phyloP scores from a whole-genome alignment of 2,329 filamentous ascomycete species.

The Magnaporthiopsis rhizophila region DNA sequence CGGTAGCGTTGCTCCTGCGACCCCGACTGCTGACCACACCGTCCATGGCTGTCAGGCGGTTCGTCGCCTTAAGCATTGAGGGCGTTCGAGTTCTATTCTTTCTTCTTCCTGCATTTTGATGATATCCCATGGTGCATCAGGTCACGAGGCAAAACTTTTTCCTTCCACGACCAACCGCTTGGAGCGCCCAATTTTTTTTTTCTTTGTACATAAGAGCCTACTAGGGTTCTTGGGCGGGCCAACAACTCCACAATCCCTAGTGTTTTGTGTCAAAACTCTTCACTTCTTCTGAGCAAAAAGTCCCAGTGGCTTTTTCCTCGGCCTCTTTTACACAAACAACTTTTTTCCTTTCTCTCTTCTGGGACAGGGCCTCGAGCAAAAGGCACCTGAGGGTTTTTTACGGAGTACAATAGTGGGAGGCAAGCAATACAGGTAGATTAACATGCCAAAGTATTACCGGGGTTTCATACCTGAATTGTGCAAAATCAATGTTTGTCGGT shows the following conservation, averaged over 20 bases:
- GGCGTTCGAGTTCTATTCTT: neutral
- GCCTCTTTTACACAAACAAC: neutral
- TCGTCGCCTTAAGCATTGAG: neutral
- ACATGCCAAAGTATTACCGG: neutral
- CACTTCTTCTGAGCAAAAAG: neutral
- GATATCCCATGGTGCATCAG: neutral
- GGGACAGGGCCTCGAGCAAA: neutral
- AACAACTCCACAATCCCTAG: neutral
- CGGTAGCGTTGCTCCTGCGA: neutral
- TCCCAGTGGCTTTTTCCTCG: neutral
- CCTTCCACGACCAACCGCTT: neutral
- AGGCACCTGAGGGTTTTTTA: neutral
- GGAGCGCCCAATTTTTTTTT: neutral
- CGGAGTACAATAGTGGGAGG: neutral
- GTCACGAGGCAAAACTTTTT: constrained; percentile 7
- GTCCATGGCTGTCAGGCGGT: neutral
- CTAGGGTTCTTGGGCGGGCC: neutral
- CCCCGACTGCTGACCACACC: neutral
- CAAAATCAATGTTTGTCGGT: too few species aligned
- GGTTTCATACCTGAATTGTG: neutral
- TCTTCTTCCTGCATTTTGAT: constrained; percentile 1
- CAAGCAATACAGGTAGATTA: neutral
- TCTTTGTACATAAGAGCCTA: neutral
- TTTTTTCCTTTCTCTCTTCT: neutral
- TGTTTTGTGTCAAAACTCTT: neutral